Evolutionary conservation across 148 eudicot genomes (phyloP).

Genomic region (Rhododendron ferrugineum): DNA sequence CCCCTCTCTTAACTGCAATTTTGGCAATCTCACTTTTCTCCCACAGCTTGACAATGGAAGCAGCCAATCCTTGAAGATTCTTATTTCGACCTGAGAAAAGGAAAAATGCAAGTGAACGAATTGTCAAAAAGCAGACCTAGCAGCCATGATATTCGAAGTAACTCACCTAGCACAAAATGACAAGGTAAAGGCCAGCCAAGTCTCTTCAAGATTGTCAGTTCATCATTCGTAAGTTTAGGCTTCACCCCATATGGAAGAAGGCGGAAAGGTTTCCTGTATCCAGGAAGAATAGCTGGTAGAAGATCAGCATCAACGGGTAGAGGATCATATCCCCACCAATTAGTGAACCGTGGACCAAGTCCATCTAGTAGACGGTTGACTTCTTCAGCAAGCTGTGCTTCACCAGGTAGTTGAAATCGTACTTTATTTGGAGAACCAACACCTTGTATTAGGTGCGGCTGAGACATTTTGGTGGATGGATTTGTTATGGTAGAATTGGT

Average conservation of each 20-base stretch:
- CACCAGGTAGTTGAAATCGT: constrained; percentile 81
- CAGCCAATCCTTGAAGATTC: constrained; percentile 89
- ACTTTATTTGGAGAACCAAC: constrained; percentile 73
- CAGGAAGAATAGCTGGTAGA: constrained; percentile 81
- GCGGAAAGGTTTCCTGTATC: constrained; percentile 79
- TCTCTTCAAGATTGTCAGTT: constrained; percentile 80
- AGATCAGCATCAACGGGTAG: constrained; percentile 95
- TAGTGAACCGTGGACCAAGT: constrained; percentile 87
- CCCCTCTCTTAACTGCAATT: constrained; percentile 91
- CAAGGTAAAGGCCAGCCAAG: constrained; percentile 91
- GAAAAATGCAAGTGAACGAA: constrained; percentile 5
- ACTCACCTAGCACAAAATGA: constrained; percentile 88
- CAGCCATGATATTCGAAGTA: background rate
- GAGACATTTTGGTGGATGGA: constrained; percentile 20
- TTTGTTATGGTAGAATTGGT: constrained; percentile 22
- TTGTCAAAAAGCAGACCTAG: background rate
- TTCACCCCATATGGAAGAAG: constrained; percentile 93
- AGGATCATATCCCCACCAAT: constrained; percentile 98
- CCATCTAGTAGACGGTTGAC: constrained; percentile 77
- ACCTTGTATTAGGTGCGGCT: constrained; percentile 66
- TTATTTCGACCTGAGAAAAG: constrained; percentile 72
- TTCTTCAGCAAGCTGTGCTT: constrained; percentile 75
- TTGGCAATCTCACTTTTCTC: constrained; percentile 96
- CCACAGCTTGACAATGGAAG: constrained; percentile 86
- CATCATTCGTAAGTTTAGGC: constrained; percentile 79